Evolutionary conservation across 805 yeast genomes (phyloP), one percentile per base, ranked within the genome.

Genomic region (Cyberlindnera mycetangii): DNA sequence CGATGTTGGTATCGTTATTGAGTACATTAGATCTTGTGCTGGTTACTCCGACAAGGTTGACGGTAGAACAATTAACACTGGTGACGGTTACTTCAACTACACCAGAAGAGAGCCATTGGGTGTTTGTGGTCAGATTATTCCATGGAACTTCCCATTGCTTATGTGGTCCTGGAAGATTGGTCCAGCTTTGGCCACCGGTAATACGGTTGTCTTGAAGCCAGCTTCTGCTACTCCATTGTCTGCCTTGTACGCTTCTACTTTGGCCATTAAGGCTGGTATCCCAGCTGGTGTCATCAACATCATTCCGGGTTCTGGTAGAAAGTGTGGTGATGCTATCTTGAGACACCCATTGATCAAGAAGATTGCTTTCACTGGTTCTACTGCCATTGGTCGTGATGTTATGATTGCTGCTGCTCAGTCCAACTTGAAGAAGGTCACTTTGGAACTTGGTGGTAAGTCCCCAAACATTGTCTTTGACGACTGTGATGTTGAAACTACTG

Each of bases 91-190:
- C 61, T 72, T 75, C 59, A 74, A 72, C 48, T 81, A 68, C 61
- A 76, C 83, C 44, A 69, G 76, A 56, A 71, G 75, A 61, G 85
- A 80, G 67, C 85, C 87, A 54, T 68, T 73, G 58, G 86, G 85
- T 58, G 85, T 81, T 37, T 79, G 84, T 68, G 85, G 83, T 47
- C 85, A 81, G 64, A 75, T 81, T 51, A 80, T 81, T 55, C 85
- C 87, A 55, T 81, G 86, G 87, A 81, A 81, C 63, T 81, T 80
- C 72, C 86, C 87, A 53, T 69, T 81, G 58, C 71, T 80, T 59
- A 81, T 82, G 74, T 75, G 79, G 66, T 67, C 82, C 30, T 81
- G 87, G 86, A 81, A 81, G 59, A 68, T 79, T 48, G 85, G 81
- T 50, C 85, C 87, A 37, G 83, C 83, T 52, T 67, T 80, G 54